Percentiles rank a stretch among this genome's conserved stretches.
phyloP scores from a whole-genome alignment of 2,329 filamentous ascomycete species.

The Colletotrichum sojae region DNA sequence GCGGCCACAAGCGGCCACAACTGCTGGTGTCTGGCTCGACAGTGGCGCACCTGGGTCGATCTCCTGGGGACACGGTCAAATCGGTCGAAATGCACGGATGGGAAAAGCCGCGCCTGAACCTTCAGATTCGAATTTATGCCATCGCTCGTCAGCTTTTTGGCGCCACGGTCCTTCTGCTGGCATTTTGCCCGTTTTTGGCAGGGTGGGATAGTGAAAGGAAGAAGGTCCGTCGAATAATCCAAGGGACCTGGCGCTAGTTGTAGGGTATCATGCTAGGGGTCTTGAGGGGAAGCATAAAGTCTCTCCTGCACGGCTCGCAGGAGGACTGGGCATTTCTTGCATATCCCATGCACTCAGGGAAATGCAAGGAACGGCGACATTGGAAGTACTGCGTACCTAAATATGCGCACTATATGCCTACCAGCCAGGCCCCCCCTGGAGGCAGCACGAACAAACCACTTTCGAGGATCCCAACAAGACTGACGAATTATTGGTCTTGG shows the following conservation, averaged over 20 bases:
- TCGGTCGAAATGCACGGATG: constrained; percentile 2
- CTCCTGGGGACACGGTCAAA: constrained; percentile 14
- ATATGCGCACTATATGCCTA: not conserved
- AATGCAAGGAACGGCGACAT: too few relatives aligned
- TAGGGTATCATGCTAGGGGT: constrained; percentile 6
- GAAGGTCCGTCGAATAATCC: not conserved
- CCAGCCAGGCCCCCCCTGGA: constrained; percentile 2
- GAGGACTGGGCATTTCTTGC: not conserved
- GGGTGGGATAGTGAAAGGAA: not conserved
- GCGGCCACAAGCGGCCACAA: constrained; percentile 26
- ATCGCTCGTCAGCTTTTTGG: not conserved
- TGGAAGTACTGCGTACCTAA: not conserved
- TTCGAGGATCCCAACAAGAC: not conserved
- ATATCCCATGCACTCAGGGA: not conserved
- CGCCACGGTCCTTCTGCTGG: not conserved
- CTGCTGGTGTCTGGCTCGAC: not conserved
- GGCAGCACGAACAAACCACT: not conserved
- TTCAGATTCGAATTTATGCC: constrained; percentile 28
- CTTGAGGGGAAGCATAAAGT: constrained; percentile 21
- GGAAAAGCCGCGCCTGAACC: constrained; percentile 21
- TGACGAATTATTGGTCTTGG: constrained; percentile 19
- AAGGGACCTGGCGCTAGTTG: constrained; percentile 18
- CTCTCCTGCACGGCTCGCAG: constrained; percentile 14
- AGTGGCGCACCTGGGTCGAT: not conserved
- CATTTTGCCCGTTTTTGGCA: not conserved